Base-by-base conservation (phyloP, 1,139 yeast genomes). In the Petasospora fabianii region DNA sequence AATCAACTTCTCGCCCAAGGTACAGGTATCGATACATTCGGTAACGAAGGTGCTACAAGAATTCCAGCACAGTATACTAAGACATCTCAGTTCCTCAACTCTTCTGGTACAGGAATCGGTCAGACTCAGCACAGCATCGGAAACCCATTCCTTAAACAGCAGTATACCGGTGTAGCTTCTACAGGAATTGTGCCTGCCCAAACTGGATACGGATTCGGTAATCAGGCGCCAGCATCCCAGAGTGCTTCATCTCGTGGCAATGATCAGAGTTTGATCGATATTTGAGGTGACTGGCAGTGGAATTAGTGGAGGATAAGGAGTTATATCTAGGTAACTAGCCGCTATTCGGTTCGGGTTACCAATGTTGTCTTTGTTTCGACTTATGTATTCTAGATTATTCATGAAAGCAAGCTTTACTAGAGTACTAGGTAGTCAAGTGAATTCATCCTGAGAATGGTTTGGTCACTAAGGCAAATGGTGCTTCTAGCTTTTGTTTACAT, bases 201-300 rank as follows among this genome's bases (percentile, higher is more conserved):
- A 55, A 88, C 97, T 5, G 97, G 97, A 2, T 88, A 80, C 58
- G 97, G 97, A 2, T 88, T 88, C 64, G 97, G 97, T 28, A 88
- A 88, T 53, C 77, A 72, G 36, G 12, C 6, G 10, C 9, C 22
- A 8, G 22, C 22, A 20, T 20, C 22, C 10, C 22, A 20, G 22
- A 10, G 22, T 59, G 48, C n/a, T n/a, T n/a, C 33, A 47, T 28
- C 42, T 16, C 44, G 38, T 12, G 44, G 41, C 7, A 38, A 45
- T 20, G 56, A 51, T 20, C 55, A 53, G 36, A 53, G 55, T 21
- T 41, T 54, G 48, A 53, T 54, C 36, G 58, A 54, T 34, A 51
- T 54, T 27, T 54, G 32, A 39, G 7, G 22, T 20, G 28, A 8
- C 22, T 20, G n/a, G n/a, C n/a, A n/a, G n/a, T n/a, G n/a, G n/a